A percentile compares a stretch with the other conserved stretches of the same genome.
phyloP scores from a whole-genome alignment of 179 eudicot species.

The Spergularia azorica region DNA sequence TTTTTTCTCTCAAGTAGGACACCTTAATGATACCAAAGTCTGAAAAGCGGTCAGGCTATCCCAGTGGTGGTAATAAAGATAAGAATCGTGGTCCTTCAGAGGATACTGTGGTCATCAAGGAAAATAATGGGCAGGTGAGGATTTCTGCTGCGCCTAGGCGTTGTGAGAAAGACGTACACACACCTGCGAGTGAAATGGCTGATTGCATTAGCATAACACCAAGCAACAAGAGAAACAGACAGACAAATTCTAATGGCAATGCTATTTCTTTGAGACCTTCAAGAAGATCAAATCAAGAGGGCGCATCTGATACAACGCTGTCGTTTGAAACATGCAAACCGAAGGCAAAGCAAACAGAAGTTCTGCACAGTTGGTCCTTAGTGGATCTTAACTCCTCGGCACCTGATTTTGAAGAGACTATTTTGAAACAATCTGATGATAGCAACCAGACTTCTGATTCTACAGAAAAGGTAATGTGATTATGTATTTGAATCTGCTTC shows the following conservation, averaged over 20 bases:
- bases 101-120: constrained; percentile 23
- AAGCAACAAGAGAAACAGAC: constrained; percentile 25
- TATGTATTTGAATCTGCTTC: constrained; percentile 1
- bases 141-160: constrained; percentile 16
- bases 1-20: constrained; percentile 34
- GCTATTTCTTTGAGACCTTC: constrained; percentile 16
- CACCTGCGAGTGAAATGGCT: constrained; percentile 27
- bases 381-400: constrained; percentile 10
- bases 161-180: constrained; percentile 26
- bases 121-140: constrained; percentile 10
- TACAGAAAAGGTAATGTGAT: constrained; percentile 18
- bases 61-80: constrained; percentile 24
- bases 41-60: constrained; percentile 22
- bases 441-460: constrained; percentile 28
- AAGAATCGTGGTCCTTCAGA: constrained; percentile 17
- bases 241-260: constrained; percentile 16
- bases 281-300: constrained; percentile 36
- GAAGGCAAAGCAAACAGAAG: constrained; percentile 16
- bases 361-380: constrained; percentile 16
- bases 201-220: constrained; percentile 11
- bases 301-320: constrained; percentile 23
- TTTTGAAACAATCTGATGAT: constrained; percentile 25
- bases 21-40: constrained; percentile 30
- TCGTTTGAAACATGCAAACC: constrained; percentile 27
- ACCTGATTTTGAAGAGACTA: constrained; percentile 7